These are phyloP conservation scores for Diospyros kaki DNA, from an alignment of 148 eudicot species.

Conservation along the genomic window DNA sequence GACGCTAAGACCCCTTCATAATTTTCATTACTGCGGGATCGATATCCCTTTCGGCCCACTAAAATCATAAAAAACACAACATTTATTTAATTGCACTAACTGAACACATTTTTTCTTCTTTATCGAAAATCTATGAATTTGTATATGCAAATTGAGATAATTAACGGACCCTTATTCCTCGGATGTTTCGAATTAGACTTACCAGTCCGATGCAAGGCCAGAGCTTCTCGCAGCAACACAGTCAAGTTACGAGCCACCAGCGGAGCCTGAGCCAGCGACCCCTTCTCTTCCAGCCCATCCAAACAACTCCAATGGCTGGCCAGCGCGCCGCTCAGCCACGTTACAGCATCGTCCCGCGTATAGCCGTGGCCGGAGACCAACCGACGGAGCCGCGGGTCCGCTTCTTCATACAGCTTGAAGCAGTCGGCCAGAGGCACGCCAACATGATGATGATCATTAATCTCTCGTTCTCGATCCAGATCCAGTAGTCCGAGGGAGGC, in stretches of 20 bases:
- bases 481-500: not conserved
- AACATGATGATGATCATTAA: not conserved
- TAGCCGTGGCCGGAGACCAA: conserved; percentile 18
- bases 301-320: conserved; percentile 65
- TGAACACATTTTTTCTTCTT: not conserved
- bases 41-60: conserved; percentile 13
- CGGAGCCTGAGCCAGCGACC: conserved; percentile 3
- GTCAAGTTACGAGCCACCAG: conserved; percentile 28
- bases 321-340: conserved; percentile 61
- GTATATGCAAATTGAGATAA: not conserved
- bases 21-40: not conserved
- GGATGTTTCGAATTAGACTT: not conserved
- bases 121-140: not conserved
- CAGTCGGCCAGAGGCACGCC: conserved; percentile 43
- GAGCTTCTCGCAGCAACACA: conserved; percentile 22
- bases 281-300: conserved; percentile 60
- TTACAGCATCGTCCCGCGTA: conserved; percentile 39
- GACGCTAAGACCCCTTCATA: conserved; percentile 33
- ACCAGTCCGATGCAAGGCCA: conserved; percentile 20
- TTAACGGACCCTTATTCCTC: conserved; percentile 6
- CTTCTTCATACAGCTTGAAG: conserved; percentile 51
- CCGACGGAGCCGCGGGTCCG: conserved; percentile 36
- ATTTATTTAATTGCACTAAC: not conserved
- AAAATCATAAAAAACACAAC: not conserved
- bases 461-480: not conserved